Base-by-base conservation (phyloP, 129 eudicot genomes). In the Glebionis coronaria region DNA sequence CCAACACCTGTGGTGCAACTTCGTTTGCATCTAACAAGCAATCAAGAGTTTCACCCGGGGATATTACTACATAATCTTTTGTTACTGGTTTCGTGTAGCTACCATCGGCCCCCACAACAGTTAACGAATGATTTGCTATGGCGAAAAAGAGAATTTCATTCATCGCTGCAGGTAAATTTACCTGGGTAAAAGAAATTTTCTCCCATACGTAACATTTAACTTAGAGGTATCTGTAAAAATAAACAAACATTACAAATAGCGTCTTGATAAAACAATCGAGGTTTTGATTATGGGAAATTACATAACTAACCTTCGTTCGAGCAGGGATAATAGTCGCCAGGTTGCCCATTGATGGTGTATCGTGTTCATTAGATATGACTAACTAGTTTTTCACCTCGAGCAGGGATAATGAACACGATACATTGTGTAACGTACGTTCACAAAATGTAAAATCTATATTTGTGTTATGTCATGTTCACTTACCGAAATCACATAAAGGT, bases 51-150 rank as follows among this genome's bases (percentile, higher is more conserved):
- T n/a, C n/a, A n/a, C n/a, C n/a, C n/a, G n/a, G 91, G 53, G 80
- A 67, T 9, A 84, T 82, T 12, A 59, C 68, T 7, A 82, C 61
- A 14, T 62, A 77, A 12, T 75, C 61, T 23, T 60, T 49, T 9
- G 82, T 79, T 0, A 84, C 61, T 19, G 80, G 91, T 68, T 84
- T 88, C 4, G 83, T 79, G 82, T 88, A 84, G 72, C 76, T 70
- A 25, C 58, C 91, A 44, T 88, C 95, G 5, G 82, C 71, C 51
- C 82, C 88, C 11, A 84, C 91, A 10, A 84, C 79, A 10, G 86
- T 84, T 44, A 88, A 70, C 0, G 79, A 64, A 73, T 88, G 95
- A 23, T 80, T 73, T 1, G 86, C 77, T 79, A n/a, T n/a, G n/a
- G n/a, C n/a, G n/a, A n/a, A n/a, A n/a, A n/a, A n/a, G n/a, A n/a